A percentile compares a stretch with the other conserved stretches of the same genome.
Evolutionary conservation across 345 rosid genomes (phyloP).

Genomic region (Gossypium raimondii): DNA sequence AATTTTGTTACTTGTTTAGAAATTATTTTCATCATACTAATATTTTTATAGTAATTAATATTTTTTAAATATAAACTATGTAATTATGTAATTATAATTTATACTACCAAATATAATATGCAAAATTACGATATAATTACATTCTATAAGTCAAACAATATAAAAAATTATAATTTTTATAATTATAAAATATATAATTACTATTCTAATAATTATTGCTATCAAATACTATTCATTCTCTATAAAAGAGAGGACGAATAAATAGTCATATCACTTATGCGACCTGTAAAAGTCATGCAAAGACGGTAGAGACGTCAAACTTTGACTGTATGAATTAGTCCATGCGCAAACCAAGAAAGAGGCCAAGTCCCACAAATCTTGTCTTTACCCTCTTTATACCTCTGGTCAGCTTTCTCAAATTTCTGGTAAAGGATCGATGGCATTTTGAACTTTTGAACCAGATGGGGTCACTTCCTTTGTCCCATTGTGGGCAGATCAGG

Average conservation of each 20-base stretch:
- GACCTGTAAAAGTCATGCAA: not conserved
- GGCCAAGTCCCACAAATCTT: not conserved
- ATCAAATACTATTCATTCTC: not conserved
- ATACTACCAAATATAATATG: too few relatives aligned
- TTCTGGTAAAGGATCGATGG: not conserved
- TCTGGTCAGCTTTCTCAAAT: not conserved
- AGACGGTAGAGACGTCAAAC: not conserved
- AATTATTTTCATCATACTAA: too few relatives aligned
- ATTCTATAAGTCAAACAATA: too few relatives aligned
- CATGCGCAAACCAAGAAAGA: not conserved
- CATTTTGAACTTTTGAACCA: slow-evolving; percentile 1
- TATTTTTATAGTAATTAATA: too few relatives aligned
- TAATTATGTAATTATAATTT: too few relatives aligned
- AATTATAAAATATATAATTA: too few relatives aligned
- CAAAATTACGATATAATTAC: too few relatives aligned
- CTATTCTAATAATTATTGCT: too few relatives aligned
- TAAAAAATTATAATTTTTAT: too few relatives aligned
- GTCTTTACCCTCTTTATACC: not conserved
- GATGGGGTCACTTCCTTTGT: not conserved
- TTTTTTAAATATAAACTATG: too few relatives aligned
- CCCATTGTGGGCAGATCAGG: not conserved
- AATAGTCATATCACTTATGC: not conserved
- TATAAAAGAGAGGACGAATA: not conserved
- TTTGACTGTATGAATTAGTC: not conserved
- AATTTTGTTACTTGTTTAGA: too few relatives aligned